These are phyloP conservation scores for Mortierella sp. DNA, from an alignment of 371 early-diverging fungal genomes.

Conservation along the genomic window DNA sequence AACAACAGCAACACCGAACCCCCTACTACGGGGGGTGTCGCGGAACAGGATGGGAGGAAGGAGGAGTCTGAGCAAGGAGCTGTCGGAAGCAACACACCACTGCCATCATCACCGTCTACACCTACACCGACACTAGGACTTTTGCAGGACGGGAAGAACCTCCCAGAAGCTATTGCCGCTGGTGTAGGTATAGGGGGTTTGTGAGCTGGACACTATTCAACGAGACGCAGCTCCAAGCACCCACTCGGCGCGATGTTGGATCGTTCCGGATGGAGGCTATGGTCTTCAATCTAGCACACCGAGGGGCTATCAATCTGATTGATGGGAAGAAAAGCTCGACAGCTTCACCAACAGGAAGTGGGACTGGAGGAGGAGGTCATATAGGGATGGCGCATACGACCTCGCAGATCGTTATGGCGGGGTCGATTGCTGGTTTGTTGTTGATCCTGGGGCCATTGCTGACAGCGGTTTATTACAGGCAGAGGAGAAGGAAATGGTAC, in stretches of 20 bases:
- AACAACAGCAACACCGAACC: not conserved
- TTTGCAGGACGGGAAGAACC: not conserved
- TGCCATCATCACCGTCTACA: not conserved
- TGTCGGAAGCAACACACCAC: not conserved
- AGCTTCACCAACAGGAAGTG: too few relatives aligned
- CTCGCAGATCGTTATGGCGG: constrained; percentile 23
- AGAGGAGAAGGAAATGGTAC: constrained; percentile 14
- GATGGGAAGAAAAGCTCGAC: not conserved
- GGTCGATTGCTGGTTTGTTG: constrained; percentile 10
- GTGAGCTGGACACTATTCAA: constrained; percentile 6
- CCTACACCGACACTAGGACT: not conserved
- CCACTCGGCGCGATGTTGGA: not conserved
- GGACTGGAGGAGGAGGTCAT: not conserved
- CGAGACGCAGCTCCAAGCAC: constrained; percentile 5
- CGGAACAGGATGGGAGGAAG: not conserved
- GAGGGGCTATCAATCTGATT: not conserved
- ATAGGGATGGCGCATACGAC: not conserved
- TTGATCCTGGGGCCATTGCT: constrained; percentile 14
- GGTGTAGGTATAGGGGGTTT: not conserved
- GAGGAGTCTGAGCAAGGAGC: not conserved
- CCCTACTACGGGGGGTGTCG: not conserved
- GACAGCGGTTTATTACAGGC: constrained; percentile 16
- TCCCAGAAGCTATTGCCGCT: not conserved
- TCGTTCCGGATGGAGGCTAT: not conserved
- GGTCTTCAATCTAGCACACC: not conserved